phyloP scores from a whole-genome alignment of 257 asterid species.

The Cinchona pubescens region DNA sequence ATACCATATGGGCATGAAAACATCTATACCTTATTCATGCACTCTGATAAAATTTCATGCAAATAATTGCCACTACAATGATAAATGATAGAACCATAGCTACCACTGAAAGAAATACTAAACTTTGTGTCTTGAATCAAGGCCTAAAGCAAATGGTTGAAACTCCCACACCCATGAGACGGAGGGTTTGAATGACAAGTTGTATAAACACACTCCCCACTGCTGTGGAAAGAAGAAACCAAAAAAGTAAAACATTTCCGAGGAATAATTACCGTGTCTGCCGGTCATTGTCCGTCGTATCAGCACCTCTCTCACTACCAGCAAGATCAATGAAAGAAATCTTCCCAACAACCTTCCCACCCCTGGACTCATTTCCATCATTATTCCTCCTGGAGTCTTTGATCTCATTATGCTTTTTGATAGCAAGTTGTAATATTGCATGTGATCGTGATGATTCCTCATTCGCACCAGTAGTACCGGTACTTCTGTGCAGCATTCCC shows the following conservation, averaged over 20 bases:
- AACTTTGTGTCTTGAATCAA: background rate
- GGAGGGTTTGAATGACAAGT: background rate
- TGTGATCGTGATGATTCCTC: constrained; percentile 99
- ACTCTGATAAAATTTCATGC: background rate
- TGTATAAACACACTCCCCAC: background rate
- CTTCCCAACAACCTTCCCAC: constrained; percentile 87
- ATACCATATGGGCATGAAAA: background rate
- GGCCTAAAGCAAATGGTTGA: background rate
- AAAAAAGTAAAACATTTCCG: constrained; percentile 4
- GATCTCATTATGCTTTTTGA: constrained; percentile 83
- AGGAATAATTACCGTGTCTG: constrained; percentile 71
- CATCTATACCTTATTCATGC: background rate
- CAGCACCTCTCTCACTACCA: constrained; percentile 99
- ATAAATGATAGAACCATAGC: background rate
- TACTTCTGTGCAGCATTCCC: constrained; percentile 92
- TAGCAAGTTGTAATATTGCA: constrained; percentile 86
- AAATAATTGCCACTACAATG: background rate
- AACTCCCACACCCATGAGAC: background rate
- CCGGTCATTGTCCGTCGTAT: constrained; percentile 95
- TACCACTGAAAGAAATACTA: background rate
- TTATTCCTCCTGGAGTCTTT: constrained; percentile 73
- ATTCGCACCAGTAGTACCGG: constrained; percentile 97
- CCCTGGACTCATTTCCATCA: constrained; percentile 70
- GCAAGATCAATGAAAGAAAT: constrained; percentile 98
- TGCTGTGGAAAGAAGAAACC: background rate